These are phyloP conservation scores for Cyathus striatus DNA, from an alignment of 768 basidiomycete genomes.

Conservation along the genomic window DNA sequence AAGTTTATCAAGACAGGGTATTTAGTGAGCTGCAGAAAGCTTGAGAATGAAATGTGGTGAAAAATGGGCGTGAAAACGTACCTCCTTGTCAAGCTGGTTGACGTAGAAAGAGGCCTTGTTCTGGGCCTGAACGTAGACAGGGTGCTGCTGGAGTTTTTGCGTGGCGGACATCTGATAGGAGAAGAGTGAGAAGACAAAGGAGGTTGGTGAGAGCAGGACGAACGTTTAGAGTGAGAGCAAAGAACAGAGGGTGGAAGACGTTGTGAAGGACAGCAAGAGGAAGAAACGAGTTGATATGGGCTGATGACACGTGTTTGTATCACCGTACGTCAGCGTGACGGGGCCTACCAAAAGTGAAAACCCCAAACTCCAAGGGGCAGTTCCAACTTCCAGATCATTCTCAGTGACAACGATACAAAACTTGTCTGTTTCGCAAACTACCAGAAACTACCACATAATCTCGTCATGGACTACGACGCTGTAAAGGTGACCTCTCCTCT, in stretches of 20 bases:
- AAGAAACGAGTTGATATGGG: constrained; percentile 31
- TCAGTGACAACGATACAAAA: too few species aligned
- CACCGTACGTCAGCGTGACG: constrained; percentile 43
- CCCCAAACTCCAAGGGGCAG: not conserved
- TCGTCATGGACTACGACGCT: constrained; percentile 54
- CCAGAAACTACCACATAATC: too few species aligned
- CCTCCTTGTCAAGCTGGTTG: constrained; percentile 95
- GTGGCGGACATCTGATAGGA: constrained; percentile 60
- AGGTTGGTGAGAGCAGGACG: constrained; percentile 3
- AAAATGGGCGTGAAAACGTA: constrained; percentile 26
- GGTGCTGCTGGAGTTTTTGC: constrained; percentile 85
- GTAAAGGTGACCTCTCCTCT: constrained; percentile 38
- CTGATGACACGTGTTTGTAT: constrained; percentile 66
- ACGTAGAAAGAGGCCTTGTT: constrained; percentile 80
- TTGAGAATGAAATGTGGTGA: constrained; percentile 1
- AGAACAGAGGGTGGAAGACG: too few species aligned
- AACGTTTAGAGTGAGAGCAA: too few species aligned
- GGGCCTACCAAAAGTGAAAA: too few species aligned
- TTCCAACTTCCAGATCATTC: constrained; percentile 10
- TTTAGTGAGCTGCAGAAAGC: constrained; percentile 59
- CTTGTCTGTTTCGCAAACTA: too few species aligned
- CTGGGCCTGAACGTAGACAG: constrained; percentile 78
- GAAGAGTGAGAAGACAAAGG: constrained; percentile 16
- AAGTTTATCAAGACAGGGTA: constrained; percentile 81
- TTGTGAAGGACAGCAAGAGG: constrained; percentile 2